Evolutionary conservation across 2,329 filamentous ascomycete species (phyloP).

Genomic region (Xylogone sp.): DNA sequence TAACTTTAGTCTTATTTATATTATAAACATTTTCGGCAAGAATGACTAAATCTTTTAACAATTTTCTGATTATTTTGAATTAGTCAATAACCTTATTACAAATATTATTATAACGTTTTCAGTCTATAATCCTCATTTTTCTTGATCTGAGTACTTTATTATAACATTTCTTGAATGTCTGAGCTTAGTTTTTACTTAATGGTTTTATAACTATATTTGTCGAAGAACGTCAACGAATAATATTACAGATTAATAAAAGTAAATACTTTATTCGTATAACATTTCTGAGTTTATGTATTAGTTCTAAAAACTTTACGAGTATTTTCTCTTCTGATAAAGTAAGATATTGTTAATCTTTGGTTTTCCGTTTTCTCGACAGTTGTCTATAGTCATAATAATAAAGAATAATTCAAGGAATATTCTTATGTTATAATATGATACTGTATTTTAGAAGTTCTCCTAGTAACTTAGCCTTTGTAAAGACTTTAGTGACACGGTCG

Average conservation of each 20-base stretch:
- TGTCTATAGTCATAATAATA: conserved; percentile 20
- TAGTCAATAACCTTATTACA: conserved; percentile 27
- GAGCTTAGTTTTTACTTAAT: conserved; percentile 14
- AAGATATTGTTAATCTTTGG: conserved; percentile 25
- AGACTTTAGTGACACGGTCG: too few relatives aligned
- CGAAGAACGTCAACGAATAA: too few relatives aligned
- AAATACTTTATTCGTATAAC: too few relatives aligned
- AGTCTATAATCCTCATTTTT: conserved; percentile 12
- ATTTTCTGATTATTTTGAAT: conserved; percentile 27
- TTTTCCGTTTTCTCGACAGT: conserved; percentile 25
- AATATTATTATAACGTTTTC: too few relatives aligned
- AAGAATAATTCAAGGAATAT: conserved; percentile 21
- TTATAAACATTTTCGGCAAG: conserved; percentile 25
- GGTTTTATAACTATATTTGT: conserved; percentile 11
- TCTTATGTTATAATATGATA: conserved; percentile 1
- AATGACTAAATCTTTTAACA: conserved; percentile 12
- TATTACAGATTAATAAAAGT: too few relatives aligned
- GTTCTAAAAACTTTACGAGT: too few relatives aligned
- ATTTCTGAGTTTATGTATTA: too few relatives aligned
- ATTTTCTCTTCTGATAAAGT: conserved; percentile 25
- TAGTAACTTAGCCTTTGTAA: too few relatives aligned
- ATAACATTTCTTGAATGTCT: conserved; percentile 16
- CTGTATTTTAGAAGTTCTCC: too few relatives aligned
- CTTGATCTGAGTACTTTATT: conserved; percentile 9
- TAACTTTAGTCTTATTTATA: conserved; percentile 30